Percentiles rank a stretch among this genome's conserved stretches.
phyloP scores from a whole-genome alignment of 345 rosid species.

The Nasturtium officinale region DNA sequence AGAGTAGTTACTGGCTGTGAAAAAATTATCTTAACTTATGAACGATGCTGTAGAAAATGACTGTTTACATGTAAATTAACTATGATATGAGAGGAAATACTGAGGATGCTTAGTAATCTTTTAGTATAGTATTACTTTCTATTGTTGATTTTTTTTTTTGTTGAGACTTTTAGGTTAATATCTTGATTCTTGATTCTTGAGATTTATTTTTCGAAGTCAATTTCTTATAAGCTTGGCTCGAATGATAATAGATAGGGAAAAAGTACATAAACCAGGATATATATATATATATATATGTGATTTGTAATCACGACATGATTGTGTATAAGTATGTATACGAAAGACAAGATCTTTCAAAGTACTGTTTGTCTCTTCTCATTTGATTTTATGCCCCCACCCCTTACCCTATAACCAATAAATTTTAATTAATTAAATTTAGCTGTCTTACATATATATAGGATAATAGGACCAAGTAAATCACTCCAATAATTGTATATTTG shows the following conservation, averaged over 20 bases:
- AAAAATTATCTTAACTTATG: too few species aligned
- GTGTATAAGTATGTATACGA: constrained; percentile 14
- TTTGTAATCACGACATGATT: constrained; percentile 22
- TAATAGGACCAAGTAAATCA: neutral
- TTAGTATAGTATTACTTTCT: too few species aligned
- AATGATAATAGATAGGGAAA: neutral
- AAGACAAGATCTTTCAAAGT: constrained; percentile 39
- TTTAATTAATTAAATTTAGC: neutral
- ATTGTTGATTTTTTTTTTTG: too few species aligned
- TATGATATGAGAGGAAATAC: too few species aligned
- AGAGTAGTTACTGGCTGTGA: neutral
- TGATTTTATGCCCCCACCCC: constrained; percentile 23
- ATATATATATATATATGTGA: neutral
- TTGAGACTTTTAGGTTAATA: too few species aligned
- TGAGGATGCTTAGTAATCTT: too few species aligned
- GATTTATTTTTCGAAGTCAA: too few species aligned
- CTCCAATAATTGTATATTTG: neutral
- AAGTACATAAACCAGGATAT: neutral
- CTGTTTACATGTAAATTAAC: too few species aligned
- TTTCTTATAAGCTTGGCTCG: neutral
- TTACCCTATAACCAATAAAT: constrained; percentile 22
- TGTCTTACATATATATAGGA: neutral
- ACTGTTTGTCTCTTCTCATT: constrained; percentile 35
- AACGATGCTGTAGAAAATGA: too few species aligned
- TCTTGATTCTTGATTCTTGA: too few species aligned